These are phyloP conservation scores for Aristolochia contorta DNA, from an alignment of 164 flowering plant genomes.

Conservation along the genomic window DNA sequence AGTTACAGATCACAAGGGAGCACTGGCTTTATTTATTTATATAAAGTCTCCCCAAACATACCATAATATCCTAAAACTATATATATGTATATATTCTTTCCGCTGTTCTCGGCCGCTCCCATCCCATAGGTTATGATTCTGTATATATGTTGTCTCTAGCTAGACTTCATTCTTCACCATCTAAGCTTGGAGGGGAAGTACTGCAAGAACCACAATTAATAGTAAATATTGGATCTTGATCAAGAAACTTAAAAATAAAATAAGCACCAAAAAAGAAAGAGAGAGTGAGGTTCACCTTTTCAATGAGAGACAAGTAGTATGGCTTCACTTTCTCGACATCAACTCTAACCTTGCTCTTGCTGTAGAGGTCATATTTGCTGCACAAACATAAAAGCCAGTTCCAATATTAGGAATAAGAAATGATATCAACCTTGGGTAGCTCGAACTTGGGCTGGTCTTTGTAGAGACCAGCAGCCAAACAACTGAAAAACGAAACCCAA, in stretches of 20 bases:
- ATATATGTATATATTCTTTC: too few relatives aligned
- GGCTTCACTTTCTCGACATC: conserved; percentile 31
- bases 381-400: not conserved
- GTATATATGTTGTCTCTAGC: not conserved
- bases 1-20: too few relatives aligned
- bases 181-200: conserved; percentile 28
- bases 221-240: too few relatives aligned
- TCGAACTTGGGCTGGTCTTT: too few relatives aligned
- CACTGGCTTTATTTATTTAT: too few relatives aligned
- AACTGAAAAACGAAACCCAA: too few relatives aligned
- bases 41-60: too few relatives aligned
- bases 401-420: not conserved
- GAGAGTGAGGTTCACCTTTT: conserved; percentile 18
- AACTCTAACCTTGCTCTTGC: conserved; percentile 33
- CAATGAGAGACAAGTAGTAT: conserved; percentile 31
- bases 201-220: conserved; percentile 11
- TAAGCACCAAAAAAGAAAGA: not conserved
- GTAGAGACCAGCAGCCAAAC: too few relatives aligned
- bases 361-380: conserved; percentile 42
- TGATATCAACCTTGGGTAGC: not conserved
- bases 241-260: not conserved
- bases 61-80: too few relatives aligned
- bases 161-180: conserved; percentile 16
- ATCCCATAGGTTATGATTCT: not conserved
- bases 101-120: too few relatives aligned